Evolutionary conservation across 371 early-diverging fungal species (phyloP).

Genomic region (Mortierella sp.): DNA sequence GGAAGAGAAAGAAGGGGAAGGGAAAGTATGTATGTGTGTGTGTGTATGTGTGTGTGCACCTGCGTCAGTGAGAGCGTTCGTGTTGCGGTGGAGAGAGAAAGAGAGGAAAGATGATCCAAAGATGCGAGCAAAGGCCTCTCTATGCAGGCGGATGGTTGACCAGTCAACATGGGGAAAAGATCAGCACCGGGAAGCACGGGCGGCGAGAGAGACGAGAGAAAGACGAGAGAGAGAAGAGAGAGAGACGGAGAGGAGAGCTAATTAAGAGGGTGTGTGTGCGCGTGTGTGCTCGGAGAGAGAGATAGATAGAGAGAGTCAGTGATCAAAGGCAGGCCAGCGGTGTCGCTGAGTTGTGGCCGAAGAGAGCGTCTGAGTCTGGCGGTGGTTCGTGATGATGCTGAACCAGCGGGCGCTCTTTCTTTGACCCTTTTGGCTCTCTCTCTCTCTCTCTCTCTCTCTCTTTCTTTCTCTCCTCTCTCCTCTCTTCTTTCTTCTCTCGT

Average conservation of each 20-base stretch:
- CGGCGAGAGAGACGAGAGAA: not conserved
- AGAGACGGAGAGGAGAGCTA: too few relatives aligned
- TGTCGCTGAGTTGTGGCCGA: not conserved
- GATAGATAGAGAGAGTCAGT: not conserved
- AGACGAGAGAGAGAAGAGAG: too few relatives aligned
- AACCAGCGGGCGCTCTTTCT: not conserved
- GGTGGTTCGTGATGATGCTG: not conserved
- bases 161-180: too few relatives aligned
- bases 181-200: not conserved
- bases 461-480: not conserved
- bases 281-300: not conserved
- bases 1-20: not conserved
- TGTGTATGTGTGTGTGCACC: too few relatives aligned
- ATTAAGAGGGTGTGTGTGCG: too few relatives aligned
- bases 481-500: not conserved
- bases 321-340: not conserved
- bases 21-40: not conserved
- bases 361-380: constrained; percentile 3
- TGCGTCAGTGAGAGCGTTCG: too few relatives aligned
- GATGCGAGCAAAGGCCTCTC: too few relatives aligned
- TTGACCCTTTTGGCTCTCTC: not conserved
- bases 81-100: too few relatives aligned
- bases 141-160: too few relatives aligned
- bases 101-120: too few relatives aligned
- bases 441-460: not conserved